phyloP scores from a whole-genome alignment of 441 rosid genomes.

The Brassica hybrid region DNA sequence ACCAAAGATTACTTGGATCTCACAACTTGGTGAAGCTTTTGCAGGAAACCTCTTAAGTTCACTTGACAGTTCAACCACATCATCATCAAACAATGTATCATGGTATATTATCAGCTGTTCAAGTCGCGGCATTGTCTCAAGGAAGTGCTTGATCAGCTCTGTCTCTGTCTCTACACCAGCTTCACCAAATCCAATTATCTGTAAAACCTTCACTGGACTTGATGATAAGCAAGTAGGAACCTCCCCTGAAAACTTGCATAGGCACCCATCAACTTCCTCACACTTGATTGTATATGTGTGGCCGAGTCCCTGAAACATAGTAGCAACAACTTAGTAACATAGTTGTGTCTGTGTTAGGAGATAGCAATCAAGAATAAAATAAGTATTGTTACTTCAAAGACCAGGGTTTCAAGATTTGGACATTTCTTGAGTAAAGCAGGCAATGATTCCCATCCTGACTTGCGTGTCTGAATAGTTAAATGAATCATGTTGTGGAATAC shows the following conservation, averaged over 20 bases:
- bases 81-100: slow-evolving; percentile 2
- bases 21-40: slow-evolving; percentile 32
- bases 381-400: not conserved
- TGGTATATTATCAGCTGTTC: slow-evolving; percentile 26
- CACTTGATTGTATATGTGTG: not conserved
- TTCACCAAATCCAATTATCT: not conserved
- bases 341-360: not conserved
- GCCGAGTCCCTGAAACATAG: slow-evolving; percentile 9
- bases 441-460: not conserved
- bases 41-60: slow-evolving; percentile 13
- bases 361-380: not conserved
- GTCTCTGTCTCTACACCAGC: not conserved
- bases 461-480: not conserved
- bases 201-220: slow-evolving; percentile 19
- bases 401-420: not conserved
- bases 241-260: slow-evolving; percentile 7
- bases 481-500: not conserved
- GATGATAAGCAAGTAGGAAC: slow-evolving; percentile 29
- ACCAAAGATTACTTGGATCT: slow-evolving; percentile 30
- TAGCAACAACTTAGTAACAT: not conserved
- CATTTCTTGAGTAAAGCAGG: slow-evolving; percentile 2
- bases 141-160: slow-evolving; percentile 22
- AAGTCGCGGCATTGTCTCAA: slow-evolving; percentile 31
- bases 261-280: not conserved
- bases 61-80: slow-evolving; percentile 17